Percentiles rank a stretch among this genome's conserved stretches.
phyloP scores from a whole-genome alignment of 257 asterid species.

The Haberlea rhodopensis region DNA sequence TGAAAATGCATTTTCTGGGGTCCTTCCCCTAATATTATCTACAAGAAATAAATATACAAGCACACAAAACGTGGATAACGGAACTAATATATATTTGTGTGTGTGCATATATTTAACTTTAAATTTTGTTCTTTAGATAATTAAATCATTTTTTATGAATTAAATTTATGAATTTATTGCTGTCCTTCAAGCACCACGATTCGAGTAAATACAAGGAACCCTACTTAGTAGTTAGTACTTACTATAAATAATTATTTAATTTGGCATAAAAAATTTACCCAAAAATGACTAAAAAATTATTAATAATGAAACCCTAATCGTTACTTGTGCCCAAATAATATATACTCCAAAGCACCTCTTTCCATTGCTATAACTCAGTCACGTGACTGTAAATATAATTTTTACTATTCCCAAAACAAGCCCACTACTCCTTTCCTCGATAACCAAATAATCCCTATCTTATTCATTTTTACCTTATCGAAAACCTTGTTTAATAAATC shows the following conservation, averaged over 20 bases:
- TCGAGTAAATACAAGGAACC: background rate
- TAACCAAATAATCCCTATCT: constrained; percentile 35
- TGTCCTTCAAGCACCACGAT: background rate
- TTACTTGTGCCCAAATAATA: constrained; percentile 29
- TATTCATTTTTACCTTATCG: constrained; percentile 34
- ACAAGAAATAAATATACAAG: no score
- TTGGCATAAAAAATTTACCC: background rate
- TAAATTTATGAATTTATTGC: no score
- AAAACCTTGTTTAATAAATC: no score
- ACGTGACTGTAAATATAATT: constrained; percentile 42
- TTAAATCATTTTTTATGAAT: no score
- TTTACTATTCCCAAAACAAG: constrained; percentile 67
- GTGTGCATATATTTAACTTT: no score
- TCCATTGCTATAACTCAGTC: constrained; percentile 27
- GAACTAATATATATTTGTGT: no score
- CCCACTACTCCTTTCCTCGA: constrained; percentile 70
- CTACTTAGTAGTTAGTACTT: no score
- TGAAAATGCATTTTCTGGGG: no score
- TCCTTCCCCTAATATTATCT: no score
- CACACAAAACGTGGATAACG: no score
- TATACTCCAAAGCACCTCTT: background rate
- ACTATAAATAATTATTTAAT: no score
- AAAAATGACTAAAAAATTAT: background rate
- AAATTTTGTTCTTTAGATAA: no score
- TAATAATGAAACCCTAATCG: constrained; percentile 34